phyloP scores from a whole-genome alignment of 2,329 filamentous ascomycete species.

The Uncinocarpus reesii region DNA sequence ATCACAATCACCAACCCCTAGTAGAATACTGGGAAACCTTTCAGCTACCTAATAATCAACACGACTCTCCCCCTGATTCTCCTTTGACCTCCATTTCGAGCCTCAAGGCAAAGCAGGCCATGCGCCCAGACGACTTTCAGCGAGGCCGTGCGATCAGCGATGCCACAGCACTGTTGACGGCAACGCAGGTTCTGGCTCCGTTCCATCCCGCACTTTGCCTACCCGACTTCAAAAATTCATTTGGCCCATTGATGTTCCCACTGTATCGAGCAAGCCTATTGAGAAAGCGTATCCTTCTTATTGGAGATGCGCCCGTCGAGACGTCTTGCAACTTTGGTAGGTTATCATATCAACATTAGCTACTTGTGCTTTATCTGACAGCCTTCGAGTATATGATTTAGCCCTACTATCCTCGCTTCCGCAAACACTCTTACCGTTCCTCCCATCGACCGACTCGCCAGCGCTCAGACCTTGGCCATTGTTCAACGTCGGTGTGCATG shows the following conservation, averaged over 20 bases:
- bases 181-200: constrained; percentile 53
- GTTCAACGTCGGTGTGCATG: constrained; percentile 89
- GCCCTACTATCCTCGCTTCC: constrained; percentile 89
- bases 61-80: constrained; percentile 34
- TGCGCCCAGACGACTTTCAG: constrained; percentile 40
- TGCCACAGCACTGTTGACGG: constrained; percentile 32
- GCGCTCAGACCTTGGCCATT: constrained; percentile 62
- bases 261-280: constrained; percentile 78
- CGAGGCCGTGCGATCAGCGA: constrained; percentile 35
- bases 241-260: constrained; percentile 86
- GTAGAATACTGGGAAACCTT: constrained; percentile 67
- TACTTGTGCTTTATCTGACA: constrained; percentile 19
- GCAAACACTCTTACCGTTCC: constrained; percentile 56
- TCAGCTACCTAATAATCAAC: constrained; percentile 31
- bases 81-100: constrained; percentile 45
- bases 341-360: constrained; percentile 14
- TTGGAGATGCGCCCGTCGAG: constrained; percentile 76
- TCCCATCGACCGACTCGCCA: constrained; percentile 53
- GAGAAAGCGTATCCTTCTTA: constrained; percentile 77
- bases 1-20: constrained; percentile 52
- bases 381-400: constrained; percentile 67
- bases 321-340: constrained; percentile 79
- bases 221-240: constrained; percentile 63
- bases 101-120: constrained; percentile 40
- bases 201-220: constrained; percentile 84